Evolutionary conservation across 2,329 filamentous ascomycete species (phyloP), one percentile per base, ranked within the genome.

Genomic region (Aureobasidium sp.): DNA sequence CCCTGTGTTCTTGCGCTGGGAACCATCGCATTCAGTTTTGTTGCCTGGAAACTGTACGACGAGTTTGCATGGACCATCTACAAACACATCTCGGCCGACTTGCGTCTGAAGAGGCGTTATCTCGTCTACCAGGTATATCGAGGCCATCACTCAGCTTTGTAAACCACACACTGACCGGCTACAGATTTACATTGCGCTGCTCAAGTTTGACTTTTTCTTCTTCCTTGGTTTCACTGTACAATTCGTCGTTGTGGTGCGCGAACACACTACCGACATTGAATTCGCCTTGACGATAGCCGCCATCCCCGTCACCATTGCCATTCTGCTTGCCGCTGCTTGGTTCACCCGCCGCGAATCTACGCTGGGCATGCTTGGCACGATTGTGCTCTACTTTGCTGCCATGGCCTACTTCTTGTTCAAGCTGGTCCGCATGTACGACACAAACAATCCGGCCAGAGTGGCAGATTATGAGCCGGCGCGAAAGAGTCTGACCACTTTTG

Each of bases 191-290:
- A 96, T 98, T 64, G 89, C 93, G 32, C 80, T 98, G 10, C 79
- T 98, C 60, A 98, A 98, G 71, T 98, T 98, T 69, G 93, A 98
- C 73, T 97, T 98, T 72, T 98, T 98, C 82, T 97, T 98, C 77
- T 98, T 98, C 78, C 82, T 98, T 47, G 93, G 91, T 52, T 98
- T 98, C 70, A 97, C 93, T 6, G 88, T 98, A 41, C 93, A 98
- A 67, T 98, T 98, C 70, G 80, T 97, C 51, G 91, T 98, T 62
- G 86, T 97, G 55, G 90, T 98, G 56, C 89, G 97, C 54, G 79
- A 75, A 56, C 75, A 79, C 59, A 77, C 76, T 22, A 78, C 79
- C 42, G 79, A 85, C 57, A 75, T 82, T 62, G 93, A 98, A 69
- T 88, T 93, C 62, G 86, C 80, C 52, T 77, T 97, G 49, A 98